Percentiles rank a stretch among this genome's conserved stretches.
phyloP scores from a whole-genome alignment of 2,329 filamentous ascomycete genomes.

The Diaporthe sp. region DNA sequence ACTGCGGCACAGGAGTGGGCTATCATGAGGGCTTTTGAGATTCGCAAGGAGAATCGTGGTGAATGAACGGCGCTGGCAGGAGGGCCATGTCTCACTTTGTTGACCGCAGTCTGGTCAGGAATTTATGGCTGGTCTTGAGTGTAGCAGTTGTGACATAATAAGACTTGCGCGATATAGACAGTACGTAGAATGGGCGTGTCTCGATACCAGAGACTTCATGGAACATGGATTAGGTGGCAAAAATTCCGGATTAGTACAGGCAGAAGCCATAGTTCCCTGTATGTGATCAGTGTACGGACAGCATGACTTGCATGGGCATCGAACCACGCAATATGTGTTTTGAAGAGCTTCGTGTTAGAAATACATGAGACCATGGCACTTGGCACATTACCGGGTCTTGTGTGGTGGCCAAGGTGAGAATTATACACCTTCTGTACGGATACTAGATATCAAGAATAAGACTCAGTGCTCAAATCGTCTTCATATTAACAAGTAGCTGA shows the following conservation, averaged over 20 bases:
- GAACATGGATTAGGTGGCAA: not conserved
- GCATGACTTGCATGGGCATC: not conserved
- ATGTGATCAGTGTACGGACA: not conserved
- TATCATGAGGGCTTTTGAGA: slow-evolving; percentile 39
- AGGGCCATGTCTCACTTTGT: not conserved
- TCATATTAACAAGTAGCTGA: not conserved
- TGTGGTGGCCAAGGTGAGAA: not conserved
- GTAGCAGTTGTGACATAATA: no score
- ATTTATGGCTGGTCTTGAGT: not conserved
- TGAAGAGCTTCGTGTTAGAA: not conserved
- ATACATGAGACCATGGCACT: not conserved
- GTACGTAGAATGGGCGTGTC: no score
- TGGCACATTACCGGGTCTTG: not conserved
- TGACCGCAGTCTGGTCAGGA: not conserved
- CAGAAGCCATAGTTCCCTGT: not conserved
- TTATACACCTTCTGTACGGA: not conserved
- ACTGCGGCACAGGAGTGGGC: slow-evolving; percentile 37
- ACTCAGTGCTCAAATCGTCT: rapidly evolving
- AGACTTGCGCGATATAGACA: not conserved
- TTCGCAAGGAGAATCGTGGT: not conserved
- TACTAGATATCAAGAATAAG: not conserved
- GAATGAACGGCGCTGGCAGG: not conserved
- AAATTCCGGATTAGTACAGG: not conserved
- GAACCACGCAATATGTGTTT: not conserved
- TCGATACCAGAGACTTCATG: no score